A percentile compares a stretch with the other conserved stretches of the same genome.
Evolutionary conservation across 495 filamentous ascomycete genomes (phyloP).

Genomic region (Penicilliopsis zonata): DNA sequence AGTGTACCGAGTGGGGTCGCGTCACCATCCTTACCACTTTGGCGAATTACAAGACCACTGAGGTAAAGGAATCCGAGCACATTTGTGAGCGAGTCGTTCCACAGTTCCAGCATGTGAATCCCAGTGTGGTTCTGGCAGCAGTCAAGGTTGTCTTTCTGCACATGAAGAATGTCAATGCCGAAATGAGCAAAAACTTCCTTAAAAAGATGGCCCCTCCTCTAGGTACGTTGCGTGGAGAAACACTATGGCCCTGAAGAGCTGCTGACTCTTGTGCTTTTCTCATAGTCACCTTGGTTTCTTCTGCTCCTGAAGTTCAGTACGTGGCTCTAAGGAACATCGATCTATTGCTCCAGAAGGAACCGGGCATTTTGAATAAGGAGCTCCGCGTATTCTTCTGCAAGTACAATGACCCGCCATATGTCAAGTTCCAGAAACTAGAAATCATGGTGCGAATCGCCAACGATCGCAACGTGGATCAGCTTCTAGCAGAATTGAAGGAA

Average conservation of each 20-base stretch:
- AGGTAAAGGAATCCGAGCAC: conserved; percentile 94
- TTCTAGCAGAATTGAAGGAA: conserved; percentile 88
- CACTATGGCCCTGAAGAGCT: background rate
- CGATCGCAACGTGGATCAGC: conserved; percentile 90
- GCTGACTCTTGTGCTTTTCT: background rate
- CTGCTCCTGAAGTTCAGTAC: conserved; percentile 94
- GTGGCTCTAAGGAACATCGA: conserved; percentile 95
- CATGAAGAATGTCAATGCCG: conserved; percentile 72
- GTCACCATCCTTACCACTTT: conserved; percentile 87
- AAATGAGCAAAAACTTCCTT: conserved; percentile 68
- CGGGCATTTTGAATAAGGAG: conserved; percentile 93
- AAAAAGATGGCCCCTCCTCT: conserved; percentile 98
- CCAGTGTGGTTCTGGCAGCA: conserved; percentile 88
- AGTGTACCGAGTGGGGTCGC: conserved; percentile 98
- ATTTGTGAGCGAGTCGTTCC: conserved; percentile 94
- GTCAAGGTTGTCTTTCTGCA: conserved; percentile 98
- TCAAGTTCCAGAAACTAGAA: conserved; percentile 95
- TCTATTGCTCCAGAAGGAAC: conserved; percentile 85
- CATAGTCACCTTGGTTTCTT: conserved; percentile 87
- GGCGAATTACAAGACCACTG: conserved; percentile 72
- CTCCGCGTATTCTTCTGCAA: conserved; percentile 99
- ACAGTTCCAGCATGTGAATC: conserved; percentile 98
- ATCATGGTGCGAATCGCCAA: conserved; percentile 99
- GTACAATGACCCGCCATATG: conserved; percentile 96
- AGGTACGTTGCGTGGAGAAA: conserved; percentile 48